Conservation (phyloP, 805 yeast species). For the Dipodascus geniculatus region DNA sequence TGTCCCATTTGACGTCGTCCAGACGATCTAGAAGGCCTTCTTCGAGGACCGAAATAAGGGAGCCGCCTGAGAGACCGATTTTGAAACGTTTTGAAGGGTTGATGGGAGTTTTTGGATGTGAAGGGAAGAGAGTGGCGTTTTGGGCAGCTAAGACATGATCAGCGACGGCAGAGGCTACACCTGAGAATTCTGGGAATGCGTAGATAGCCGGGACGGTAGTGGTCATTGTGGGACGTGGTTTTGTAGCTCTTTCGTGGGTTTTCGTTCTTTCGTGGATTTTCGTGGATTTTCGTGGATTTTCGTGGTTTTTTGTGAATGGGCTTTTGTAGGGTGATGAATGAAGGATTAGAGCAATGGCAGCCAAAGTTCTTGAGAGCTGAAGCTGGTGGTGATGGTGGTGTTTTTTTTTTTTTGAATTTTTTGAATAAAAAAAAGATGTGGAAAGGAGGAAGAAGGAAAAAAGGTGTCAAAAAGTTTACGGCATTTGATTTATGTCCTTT, state of each 20-base stretch:
- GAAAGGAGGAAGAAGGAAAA: not conserved
- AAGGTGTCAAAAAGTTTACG: not conserved
- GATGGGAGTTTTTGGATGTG: constrained; percentile 33
- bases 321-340: too few species aligned
- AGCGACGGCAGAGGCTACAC: constrained; percentile 94
- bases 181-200: constrained; percentile 80
- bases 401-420: not conserved
- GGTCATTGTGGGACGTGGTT: constrained; percentile 59
- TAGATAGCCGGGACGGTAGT: constrained; percentile 89
- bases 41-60: constrained; percentile 71
- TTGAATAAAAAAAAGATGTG: not conserved
- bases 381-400: too few species aligned
- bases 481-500: not conserved
- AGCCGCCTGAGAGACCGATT: constrained; percentile 89
- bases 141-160: constrained; percentile 89
- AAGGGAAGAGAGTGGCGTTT: constrained; percentile 43
- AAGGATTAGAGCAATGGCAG: too few species aligned
- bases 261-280: not conserved
- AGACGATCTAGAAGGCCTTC: constrained; percentile 71
- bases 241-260: too few species aligned
- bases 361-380: too few species aligned
- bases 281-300: too few species aligned
- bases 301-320: too few species aligned
- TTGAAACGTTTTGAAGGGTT: constrained; percentile 59
- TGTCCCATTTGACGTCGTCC: constrained; percentile 73